Percentiles rank a stretch among this genome's conserved stretches.
Evolutionary conservation across 495 filamentous ascomycete species (phyloP).

Genomic region (Aspergillus taichungensis): DNA sequence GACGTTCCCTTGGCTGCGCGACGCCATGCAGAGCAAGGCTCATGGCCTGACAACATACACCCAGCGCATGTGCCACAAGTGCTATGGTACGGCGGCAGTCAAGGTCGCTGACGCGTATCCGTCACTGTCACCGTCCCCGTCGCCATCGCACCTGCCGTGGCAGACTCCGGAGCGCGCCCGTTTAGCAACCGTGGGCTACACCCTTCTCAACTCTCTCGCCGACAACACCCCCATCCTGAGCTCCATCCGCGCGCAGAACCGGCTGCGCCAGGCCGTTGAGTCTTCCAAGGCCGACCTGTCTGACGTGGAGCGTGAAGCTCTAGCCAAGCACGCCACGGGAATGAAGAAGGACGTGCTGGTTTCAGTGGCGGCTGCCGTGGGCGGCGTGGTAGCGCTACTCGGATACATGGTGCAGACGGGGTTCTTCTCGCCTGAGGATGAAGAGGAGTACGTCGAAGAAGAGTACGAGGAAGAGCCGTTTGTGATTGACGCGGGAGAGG

Average conservation of each 20-base stretch:
- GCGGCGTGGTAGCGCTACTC: slow-evolving; percentile 25
- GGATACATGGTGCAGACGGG: slow-evolving; percentile 35
- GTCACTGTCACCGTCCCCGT: neutral
- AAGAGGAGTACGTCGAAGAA: slow-evolving; percentile 14
- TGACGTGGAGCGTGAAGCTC: slow-evolving; percentile 13
- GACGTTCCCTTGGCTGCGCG: slow-evolving; percentile 62
- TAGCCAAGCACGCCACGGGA: slow-evolving; percentile 19
- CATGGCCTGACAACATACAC: slow-evolving; percentile 46
- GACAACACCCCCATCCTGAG: slow-evolving; percentile 34
- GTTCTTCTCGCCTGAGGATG: slow-evolving; percentile 11
- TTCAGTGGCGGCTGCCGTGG: slow-evolving; percentile 30
- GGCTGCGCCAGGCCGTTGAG: slow-evolving; percentile 24
- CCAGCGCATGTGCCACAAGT: slow-evolving; percentile 30
- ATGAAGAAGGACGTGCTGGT: slow-evolving; percentile 30
- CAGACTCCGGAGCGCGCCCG: slow-evolving; percentile 25
- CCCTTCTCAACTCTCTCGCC: slow-evolving; percentile 29
- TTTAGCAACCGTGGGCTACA: slow-evolving; percentile 24
- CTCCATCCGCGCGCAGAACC: slow-evolving; percentile 28
- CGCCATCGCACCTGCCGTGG: slow-evolving; percentile 27
- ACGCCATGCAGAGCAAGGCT: slow-evolving; percentile 50
- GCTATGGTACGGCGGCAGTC: slow-evolving; percentile 30
- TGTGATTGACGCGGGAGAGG: too few species aligned
- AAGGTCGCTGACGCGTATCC: too few species aligned
- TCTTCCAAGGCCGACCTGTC: slow-evolving; percentile 20
- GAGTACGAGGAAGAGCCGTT: slow-evolving; percentile 4